Conservation (phyloP, 139 green algal genomes). For the Nannochloris sp. region DNA sequence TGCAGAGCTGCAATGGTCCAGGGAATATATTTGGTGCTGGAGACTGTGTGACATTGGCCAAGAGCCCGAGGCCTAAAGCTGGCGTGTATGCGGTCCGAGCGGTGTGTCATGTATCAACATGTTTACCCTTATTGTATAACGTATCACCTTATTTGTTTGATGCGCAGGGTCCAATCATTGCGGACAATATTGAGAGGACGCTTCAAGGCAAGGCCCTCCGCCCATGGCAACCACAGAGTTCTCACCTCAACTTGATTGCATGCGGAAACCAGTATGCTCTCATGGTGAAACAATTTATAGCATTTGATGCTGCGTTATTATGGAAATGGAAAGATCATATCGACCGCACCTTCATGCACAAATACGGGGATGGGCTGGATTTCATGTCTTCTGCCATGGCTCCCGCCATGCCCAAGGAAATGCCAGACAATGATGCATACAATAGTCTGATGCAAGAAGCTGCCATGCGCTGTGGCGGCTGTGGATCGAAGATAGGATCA, state of each 20-base stretch:
- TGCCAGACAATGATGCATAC: conserved; percentile 6
- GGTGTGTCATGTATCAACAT: conserved; percentile 23
- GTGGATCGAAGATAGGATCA: conserved; percentile 77
- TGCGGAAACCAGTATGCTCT: conserved; percentile 46
- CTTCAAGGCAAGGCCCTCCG: conserved; percentile 51
- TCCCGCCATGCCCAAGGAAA: not conserved
- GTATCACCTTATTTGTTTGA: not conserved
- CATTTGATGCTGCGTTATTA: conserved; percentile 53
- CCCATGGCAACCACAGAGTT: conserved; percentile 71
- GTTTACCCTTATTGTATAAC: not conserved
- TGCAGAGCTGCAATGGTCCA: conserved; percentile 39
- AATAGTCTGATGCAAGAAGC: conserved; percentile 29
- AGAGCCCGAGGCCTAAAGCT: conserved; percentile 85
- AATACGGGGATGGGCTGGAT: conserved; percentile 49
- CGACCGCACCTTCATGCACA: conserved; percentile 79
- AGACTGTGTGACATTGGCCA: conserved; percentile 61
- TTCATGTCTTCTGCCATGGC: conserved; percentile 16
- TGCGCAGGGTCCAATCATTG: conserved; percentile 58
- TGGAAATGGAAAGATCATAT: conserved; percentile 89
- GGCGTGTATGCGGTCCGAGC: conserved; percentile 94
- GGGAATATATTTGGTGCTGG: conserved; percentile 84
- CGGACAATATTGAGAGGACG: conserved; percentile 68
- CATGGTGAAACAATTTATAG: conserved; percentile 34
- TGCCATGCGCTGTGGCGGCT: conserved; percentile 86
- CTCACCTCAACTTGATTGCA: conserved; percentile 72